phyloP scores from a whole-genome alignment of 495 filamentous ascomycete genomes.

The Lichina pygmaea region DNA sequence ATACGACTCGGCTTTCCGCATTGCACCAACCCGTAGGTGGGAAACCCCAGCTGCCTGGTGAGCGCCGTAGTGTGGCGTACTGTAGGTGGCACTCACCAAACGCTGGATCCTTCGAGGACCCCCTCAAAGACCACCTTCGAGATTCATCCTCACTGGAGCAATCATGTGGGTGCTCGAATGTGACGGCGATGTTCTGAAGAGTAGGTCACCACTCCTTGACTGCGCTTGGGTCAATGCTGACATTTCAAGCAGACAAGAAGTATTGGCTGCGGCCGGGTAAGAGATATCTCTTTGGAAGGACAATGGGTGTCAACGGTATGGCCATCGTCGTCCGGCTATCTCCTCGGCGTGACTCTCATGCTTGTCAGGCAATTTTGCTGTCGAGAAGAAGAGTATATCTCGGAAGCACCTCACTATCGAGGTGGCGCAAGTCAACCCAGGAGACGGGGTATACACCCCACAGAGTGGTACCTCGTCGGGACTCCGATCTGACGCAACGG shows the following conservation, averaged over 20 bases:
- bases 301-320: slow-evolving; percentile 18
- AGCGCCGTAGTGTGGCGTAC: no score
- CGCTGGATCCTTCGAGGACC: background rate
- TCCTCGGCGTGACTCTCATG: background rate
- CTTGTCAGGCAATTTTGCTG: slow-evolving; percentile 22
- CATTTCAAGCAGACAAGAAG: slow-evolving; percentile 27
- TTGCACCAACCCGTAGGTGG: no score
- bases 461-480: background rate
- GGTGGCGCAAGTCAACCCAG: slow-evolving; percentile 33
- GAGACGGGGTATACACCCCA: slow-evolving; percentile 33
- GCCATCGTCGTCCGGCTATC: background rate
- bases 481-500: background rate
- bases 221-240: no score
- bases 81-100: no score
- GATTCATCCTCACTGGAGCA: background rate
- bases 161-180: slow-evolving; percentile 33
- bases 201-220: slow-evolving; percentile 9
- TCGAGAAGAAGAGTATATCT: slow-evolving; percentile 54
- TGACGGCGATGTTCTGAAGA: slow-evolving; percentile 23
- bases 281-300: slow-evolving; percentile 52
- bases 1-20: background rate
- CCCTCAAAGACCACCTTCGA: background rate
- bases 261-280: slow-evolving; percentile 67
- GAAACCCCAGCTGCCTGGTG: no score
- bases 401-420: slow-evolving; percentile 63